These are phyloP conservation scores for Solanum hybrid DNA, from an alignment of 305 asterid genomes.

Conservation along the genomic window DNA sequence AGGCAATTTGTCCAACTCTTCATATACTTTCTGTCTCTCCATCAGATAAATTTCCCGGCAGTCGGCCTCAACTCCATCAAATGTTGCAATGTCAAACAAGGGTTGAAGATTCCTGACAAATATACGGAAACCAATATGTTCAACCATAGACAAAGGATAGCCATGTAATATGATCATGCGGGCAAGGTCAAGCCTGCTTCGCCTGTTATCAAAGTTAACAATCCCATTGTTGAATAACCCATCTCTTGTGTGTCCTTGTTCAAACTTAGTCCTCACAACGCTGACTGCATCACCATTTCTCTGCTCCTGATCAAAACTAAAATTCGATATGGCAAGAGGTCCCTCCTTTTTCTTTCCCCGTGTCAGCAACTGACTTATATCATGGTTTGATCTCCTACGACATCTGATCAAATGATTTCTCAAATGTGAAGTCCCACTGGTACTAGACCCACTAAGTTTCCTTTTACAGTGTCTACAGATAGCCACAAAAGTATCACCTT, in stretches of 20 bases:
- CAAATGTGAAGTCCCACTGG: constrained; percentile 89
- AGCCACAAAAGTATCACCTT: constrained; percentile 70
- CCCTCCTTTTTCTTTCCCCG: constrained; percentile 71
- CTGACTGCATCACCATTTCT: constrained; percentile 45
- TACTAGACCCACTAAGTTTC: constrained; percentile 88
- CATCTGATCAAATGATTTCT: constrained; percentile 90
- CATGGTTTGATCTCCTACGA: constrained; percentile 60
- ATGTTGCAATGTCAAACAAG: constrained; percentile 54
- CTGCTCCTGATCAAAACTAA: constrained; percentile 30
- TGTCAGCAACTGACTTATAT: constrained; percentile 45
- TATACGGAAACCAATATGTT: constrained; percentile 68
- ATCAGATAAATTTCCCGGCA: constrained; percentile 62
- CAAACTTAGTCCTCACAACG: constrained; percentile 36
- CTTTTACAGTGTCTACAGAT: constrained; percentile 82
- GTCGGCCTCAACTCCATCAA: constrained; percentile 58
- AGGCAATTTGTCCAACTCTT: constrained; percentile 70
- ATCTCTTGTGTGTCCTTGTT: constrained; percentile 27
- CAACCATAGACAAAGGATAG: constrained; percentile 78
- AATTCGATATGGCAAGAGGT: constrained; percentile 35
- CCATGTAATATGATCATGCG: constrained; percentile 88
- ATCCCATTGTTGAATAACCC: constrained; percentile 26
- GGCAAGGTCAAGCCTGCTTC: constrained; percentile 67
- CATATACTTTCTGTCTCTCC: constrained; percentile 73
- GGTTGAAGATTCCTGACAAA: constrained; percentile 84
- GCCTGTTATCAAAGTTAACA: constrained; percentile 50